Evolutionary conservation across 306 rosid species (phyloP).

Genomic region (Trichosanthes truncata): DNA sequence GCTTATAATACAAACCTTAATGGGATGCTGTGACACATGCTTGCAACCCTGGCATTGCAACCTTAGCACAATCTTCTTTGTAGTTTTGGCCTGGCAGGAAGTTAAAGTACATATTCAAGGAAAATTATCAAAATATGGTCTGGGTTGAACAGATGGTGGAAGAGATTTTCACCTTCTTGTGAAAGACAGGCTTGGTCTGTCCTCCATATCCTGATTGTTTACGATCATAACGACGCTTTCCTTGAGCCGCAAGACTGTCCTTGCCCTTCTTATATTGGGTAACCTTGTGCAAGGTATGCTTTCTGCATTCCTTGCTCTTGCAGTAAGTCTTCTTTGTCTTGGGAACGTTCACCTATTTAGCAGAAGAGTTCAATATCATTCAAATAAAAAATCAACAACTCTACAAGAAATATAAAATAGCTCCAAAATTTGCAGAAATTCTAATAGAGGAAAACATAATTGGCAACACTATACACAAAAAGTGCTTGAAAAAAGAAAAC

Average conservation of each 20-base stretch:
- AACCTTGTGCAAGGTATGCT: slow-evolving; percentile 47
- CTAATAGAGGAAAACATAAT: background rate
- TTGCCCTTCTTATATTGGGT: slow-evolving; percentile 41
- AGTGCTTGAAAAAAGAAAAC: background rate
- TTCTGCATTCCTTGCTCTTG: slow-evolving; percentile 40
- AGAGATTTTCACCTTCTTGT: slow-evolving; percentile 21
- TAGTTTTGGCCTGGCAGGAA: slow-evolving; percentile 29
- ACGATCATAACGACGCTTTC: slow-evolving; percentile 44
- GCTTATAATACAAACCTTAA: slow-evolving; percentile 20
- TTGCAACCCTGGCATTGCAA: slow-evolving; percentile 44
- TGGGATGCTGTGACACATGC: slow-evolving; percentile 35
- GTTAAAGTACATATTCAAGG: too few relatives aligned
- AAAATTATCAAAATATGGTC: background rate
- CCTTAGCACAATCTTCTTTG: slow-evolving; percentile 43
- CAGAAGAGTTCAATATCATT: background rate
- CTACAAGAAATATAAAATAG: background rate
- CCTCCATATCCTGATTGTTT: slow-evolving; percentile 42
- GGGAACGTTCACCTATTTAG: slow-evolving; percentile 32
- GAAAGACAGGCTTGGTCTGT: slow-evolving; percentile 41
- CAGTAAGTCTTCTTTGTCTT: slow-evolving; percentile 38
- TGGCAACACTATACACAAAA: background rate
- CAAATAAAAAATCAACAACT: background rate
- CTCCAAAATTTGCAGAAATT: background rate
- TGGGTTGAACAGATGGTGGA: background rate
- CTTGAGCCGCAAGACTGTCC: slow-evolving; percentile 39